Percentiles rank a stretch among this genome's conserved stretches.
Evolutionary conservation across 768 basidiomycete genomes (phyloP).

Genomic region (Lactarius deliciosus): DNA sequence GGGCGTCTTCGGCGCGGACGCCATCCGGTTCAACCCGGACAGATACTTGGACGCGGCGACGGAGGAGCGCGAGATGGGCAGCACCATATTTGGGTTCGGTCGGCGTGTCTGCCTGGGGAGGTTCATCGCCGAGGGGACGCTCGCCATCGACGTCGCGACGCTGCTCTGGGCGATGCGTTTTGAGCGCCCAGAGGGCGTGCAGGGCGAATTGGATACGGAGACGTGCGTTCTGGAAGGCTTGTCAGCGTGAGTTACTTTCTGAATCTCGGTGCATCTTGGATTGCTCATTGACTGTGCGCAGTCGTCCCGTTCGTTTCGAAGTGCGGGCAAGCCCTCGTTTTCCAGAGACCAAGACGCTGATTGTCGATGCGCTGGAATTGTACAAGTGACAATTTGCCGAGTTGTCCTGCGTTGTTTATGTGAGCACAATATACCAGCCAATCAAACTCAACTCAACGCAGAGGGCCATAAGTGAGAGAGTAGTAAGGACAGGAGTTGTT

Average conservation of each 20-base stretch:
- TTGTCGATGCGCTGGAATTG: constrained; percentile 5
- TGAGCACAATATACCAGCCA: too few species aligned
- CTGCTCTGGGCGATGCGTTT: constrained; percentile 33
- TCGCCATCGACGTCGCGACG: constrained; percentile 37
- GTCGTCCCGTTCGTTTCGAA: constrained; percentile 23
- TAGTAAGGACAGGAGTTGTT: too few species aligned
- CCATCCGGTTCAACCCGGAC: neutral
- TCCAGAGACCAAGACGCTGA: constrained; percentile 7
- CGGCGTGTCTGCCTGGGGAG: constrained; percentile 37
- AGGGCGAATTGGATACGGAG: constrained; percentile 11
- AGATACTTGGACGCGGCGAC: neutral
- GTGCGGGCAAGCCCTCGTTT: constrained; percentile 24
- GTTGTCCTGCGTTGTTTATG: too few species aligned
- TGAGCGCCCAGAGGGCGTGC: constrained; percentile 7
- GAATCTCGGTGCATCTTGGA: neutral
- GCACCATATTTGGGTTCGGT: constrained; percentile 34
- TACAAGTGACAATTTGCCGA: neutral
- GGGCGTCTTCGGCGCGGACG: constrained; percentile 3
- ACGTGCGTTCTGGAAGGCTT: constrained; percentile 5
- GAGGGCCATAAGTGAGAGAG: too few species aligned
- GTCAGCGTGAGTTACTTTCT: constrained; percentile 14
- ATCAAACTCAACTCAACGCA: too few species aligned
- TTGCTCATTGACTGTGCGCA: neutral
- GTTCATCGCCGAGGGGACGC: constrained; percentile 34
- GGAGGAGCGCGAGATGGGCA: constrained; percentile 34